Conservation (phyloP, 225 moss, liverwort and hornwort genomes). For the Rhytidiadelphus loreus region DNA sequence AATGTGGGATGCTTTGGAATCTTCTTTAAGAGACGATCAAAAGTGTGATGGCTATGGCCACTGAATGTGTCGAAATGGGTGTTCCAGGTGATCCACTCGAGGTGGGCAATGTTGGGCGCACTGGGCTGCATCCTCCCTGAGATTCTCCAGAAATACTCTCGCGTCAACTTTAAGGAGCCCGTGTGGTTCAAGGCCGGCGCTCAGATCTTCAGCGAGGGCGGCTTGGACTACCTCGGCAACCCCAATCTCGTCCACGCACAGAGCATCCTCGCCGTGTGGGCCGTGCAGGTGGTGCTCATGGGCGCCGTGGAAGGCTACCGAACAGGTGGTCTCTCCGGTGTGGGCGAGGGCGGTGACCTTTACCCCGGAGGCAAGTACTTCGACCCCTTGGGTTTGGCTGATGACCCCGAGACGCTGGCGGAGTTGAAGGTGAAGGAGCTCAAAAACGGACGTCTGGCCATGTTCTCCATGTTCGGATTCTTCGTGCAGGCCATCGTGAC, state of each 20-base stretch:
- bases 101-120: slow-evolving; percentile 49
- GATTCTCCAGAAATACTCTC: slow-evolving; percentile 38
- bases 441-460: slow-evolving; percentile 42
- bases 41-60: not conserved
- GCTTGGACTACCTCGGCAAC: slow-evolving; percentile 48
- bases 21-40: not conserved
- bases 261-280: slow-evolving; percentile 52
- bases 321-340: slow-evolving; percentile 12
- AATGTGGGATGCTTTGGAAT: not conserved
- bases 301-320: slow-evolving; percentile 31
- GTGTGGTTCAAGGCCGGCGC: slow-evolving; percentile 56
- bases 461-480: slow-evolving; percentile 52
- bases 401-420: slow-evolving; percentile 44
- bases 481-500: slow-evolving; percentile 58
- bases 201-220: slow-evolving; percentile 40
- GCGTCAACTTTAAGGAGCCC: slow-evolving; percentile 29
- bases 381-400: slow-evolving; percentile 48
- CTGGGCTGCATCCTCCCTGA: slow-evolving; percentile 31
- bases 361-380: slow-evolving; percentile 57
- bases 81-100: slow-evolving; percentile 31
- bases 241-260: slow-evolving; percentile 43
- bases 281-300: slow-evolving; percentile 54
- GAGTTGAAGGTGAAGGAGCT: slow-evolving; percentile 53
- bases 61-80: not conserved
- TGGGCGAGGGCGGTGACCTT: slow-evolving; percentile 36